Conservation (phyloP, 2,329 filamentous ascomycete genomes). For the Thermoascus crustaceus region DNA sequence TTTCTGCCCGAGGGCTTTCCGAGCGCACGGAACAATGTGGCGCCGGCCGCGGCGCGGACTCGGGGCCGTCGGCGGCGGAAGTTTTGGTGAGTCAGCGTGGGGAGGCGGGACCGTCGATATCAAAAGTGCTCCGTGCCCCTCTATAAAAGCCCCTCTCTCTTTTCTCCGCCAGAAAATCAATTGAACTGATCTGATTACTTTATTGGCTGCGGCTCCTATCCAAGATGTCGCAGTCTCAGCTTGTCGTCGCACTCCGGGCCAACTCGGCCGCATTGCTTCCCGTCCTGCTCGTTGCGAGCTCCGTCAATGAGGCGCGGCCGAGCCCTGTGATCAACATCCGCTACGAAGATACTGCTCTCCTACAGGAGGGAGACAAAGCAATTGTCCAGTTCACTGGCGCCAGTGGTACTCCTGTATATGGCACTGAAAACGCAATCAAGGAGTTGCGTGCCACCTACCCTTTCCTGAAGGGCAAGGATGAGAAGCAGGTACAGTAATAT, state of each 20-base stretch:
- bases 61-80: background rate
- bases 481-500: constrained; percentile 27
- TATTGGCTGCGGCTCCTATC: constrained; percentile 8
- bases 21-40: constrained; percentile 24
- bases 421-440: constrained; percentile 23
- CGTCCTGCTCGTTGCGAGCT: constrained; percentile 32
- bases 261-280: constrained; percentile 35
- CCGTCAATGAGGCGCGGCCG: constrained; percentile 30
- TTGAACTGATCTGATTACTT: constrained; percentile 1
- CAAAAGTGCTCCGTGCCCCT: constrained; percentile 1
- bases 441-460: constrained; percentile 28
- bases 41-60: constrained; percentile 13
- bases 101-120: background rate
- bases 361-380: constrained; percentile 27
- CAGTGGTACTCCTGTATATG: constrained; percentile 22
- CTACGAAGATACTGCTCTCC: constrained; percentile 30
- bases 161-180: background rate
- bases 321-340: constrained; percentile 27
- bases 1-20: constrained; percentile 24
- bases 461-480: constrained; percentile 29
- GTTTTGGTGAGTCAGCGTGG: constrained; percentile 2
- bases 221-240: constrained; percentile 24
- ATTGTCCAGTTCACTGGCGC: constrained; percentile 24
- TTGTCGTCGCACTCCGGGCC: constrained; percentile 33
- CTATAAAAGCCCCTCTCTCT: background rate